phyloP scores from a whole-genome alignment of 2,329 filamentous ascomycete genomes.

The Ustulina deusta region DNA sequence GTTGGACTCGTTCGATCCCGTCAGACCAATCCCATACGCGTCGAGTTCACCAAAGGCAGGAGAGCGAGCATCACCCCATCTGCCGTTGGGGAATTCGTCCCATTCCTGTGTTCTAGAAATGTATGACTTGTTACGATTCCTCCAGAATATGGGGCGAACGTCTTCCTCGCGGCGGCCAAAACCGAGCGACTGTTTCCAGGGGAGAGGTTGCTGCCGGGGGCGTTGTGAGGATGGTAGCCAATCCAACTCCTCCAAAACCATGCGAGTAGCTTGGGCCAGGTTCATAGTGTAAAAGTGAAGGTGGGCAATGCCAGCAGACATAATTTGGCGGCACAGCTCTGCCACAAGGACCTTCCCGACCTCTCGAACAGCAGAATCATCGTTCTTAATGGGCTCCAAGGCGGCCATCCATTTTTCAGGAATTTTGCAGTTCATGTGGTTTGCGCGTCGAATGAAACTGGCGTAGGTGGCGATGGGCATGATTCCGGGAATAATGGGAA shows the following conservation, averaged over 20 bases:
- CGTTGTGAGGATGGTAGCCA: constrained; percentile 82
- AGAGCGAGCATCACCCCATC: constrained; percentile 97
- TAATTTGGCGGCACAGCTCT: constrained; percentile 87
- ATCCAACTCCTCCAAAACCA: constrained; percentile 90
- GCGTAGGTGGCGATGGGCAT: constrained; percentile 98
- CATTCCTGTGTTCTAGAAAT: constrained; percentile 95
- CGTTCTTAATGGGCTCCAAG: constrained; percentile 94
- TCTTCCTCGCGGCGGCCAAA: constrained; percentile 92
- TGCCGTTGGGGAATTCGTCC: constrained; percentile 98
- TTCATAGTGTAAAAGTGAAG: constrained; percentile 99
- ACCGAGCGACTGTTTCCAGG: constrained; percentile 94
- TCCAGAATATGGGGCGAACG: constrained; percentile 98
- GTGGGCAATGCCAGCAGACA: constrained; percentile 85
- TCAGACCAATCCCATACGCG: constrained; percentile 91
- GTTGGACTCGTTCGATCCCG: constrained; percentile 95
- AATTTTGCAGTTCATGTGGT: constrained; percentile 89
- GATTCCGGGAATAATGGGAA: constrained; percentile 88
- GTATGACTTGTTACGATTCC: constrained; percentile 96
- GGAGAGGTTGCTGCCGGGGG: constrained; percentile 88
- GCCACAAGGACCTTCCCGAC: constrained; percentile 89
- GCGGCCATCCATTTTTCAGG: constrained; percentile 83
- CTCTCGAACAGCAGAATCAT: constrained; percentile 91
- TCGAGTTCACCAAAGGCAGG: constrained; percentile 97
- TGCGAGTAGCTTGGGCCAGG: constrained; percentile 89
- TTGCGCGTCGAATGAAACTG: constrained; percentile 88